Base-by-base conservation (phyloP, 352 stramenopile species). In the Globisporangium barbulae region DNA sequence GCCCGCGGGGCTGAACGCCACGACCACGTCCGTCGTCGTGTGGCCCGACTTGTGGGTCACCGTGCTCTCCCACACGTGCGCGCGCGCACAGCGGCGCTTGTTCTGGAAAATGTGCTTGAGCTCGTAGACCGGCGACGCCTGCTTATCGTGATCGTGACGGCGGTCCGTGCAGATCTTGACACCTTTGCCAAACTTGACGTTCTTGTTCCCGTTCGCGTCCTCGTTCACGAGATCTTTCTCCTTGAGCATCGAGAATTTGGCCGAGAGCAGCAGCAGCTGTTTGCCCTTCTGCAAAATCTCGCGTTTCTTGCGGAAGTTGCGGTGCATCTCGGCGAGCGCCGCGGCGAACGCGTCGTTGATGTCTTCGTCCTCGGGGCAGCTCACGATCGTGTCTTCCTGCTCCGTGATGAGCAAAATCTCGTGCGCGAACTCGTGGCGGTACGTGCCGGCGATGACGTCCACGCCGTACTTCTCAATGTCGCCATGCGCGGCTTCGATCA, bases 201-300 rank as follows among this genome's bases (percentile, higher is more conserved):
- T 93, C 70, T 93, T 95, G 76, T 93, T 93, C 53, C 86, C 86
- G 3, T 91, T 68, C 1, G 86, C 86, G 63, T 95, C 86, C 70
- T 90, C 84, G 59, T 93, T 94, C 45, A 95, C 76, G n/a, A 91
- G 54, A 19, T 95, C 86, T 31, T 84, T 89, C 47, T 92, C 84
- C 59, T 93, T 95, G 22, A 93, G 80, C 86, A 95, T 95, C 13
- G 83, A 89, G 37, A 95, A 95, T 59, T 95, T 95, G 60, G 86
- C 86, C 57, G 86, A 91, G 15, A 95, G 71, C 41, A 95, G 68
- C 50, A 95, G 53, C 10, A 95, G 61, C 58, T 89, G 72, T 68
- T 95, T 95, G 30, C 79, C 79, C 52, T 85, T 85, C n/a, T 80
- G 71, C 50, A 95, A 50, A 66, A 95, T 93, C 63, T 89, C 74